phyloP scores from a whole-genome alignment of 129 eudicot genomes.

The Daucus carota region DH1_v3.0 NC_030382.2:44840001-44840500 shows the following conservation, averaged over 20 bases:
- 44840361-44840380: conserved; percentile 72
- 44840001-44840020: conserved; percentile 86
- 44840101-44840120: conserved; percentile 75
- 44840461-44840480: conserved; percentile 25
- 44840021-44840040: conserved; percentile 82
- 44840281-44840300: conserved; percentile 94
- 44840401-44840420: conserved; percentile 44
- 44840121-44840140: conserved; percentile 96
- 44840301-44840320: conserved; percentile 97
- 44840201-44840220: conserved; percentile 98
- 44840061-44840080: conserved; percentile 83
- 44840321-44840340: conserved; percentile 79
- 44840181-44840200: conserved; percentile 78
- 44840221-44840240: conserved; percentile 97
- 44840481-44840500: conserved; percentile 18
- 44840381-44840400: conserved; percentile 75
- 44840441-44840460: conserved; percentile 23
- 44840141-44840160: conserved; percentile 96
- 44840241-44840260: conserved; percentile 79
- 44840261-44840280: conserved; percentile 99
- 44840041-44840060: conserved; percentile 97
- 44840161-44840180: conserved; percentile 93
- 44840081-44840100: conserved; percentile 87
- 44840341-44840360: conserved; percentile 52
- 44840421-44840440: conserved; percentile 33